Base-by-base conservation (phyloP, 306 rosid genomes). In the Dalbergia cultrata region DNA sequence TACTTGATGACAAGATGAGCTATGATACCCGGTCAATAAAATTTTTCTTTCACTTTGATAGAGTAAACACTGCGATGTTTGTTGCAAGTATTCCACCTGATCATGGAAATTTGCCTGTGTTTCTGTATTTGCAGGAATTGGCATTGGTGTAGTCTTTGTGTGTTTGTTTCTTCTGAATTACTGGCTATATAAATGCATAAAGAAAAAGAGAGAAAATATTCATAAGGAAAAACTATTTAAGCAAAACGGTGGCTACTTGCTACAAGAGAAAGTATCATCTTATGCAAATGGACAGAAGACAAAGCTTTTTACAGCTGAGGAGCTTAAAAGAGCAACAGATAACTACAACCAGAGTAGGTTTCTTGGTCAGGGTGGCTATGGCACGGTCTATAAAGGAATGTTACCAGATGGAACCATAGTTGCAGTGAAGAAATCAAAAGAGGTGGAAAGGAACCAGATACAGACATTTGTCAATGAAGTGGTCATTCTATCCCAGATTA, bases 221-320 rank as follows among this genome's bases (percentile, higher is more conserved):
- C 58, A 5, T 0, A 87, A 84, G 68, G 86, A 85, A 56, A 82
- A 67, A n/a, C 14, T 85, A 21, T 89, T 91, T 83, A 80, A 76
- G 82, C 87, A 86, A 87, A 91, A 90, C 13, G 95, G 95, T 6
- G 92, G 95, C 41, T 52, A 80, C 26, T 67, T 87, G 79, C 70
- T 90, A 63, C 86, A 70, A 35, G 86, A 89, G 61, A 85, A 85
- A 60, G 26, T 81, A 8, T 81, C 88, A 52, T 69, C 60, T 4
- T 64, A 5, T 7, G 86, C 85, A 10, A 83, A 59, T 64, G 74
- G 76, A 52, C 84, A 86, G n/a, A 83, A 47, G 70, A 80, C 81
- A 66, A 89, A 83, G 37, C 79, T 85, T 16, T 91, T 85, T 17
- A 70, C 86, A 0, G 83, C 82, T 5, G 86, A 88, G 70, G 93